Percentiles rank a stretch among this genome's conserved stretches.
These are phyloP conservation scores for Tricholoma terreum DNA, from an alignment of 768 basidiomycete species.

Conservation along the genomic window DNA sequence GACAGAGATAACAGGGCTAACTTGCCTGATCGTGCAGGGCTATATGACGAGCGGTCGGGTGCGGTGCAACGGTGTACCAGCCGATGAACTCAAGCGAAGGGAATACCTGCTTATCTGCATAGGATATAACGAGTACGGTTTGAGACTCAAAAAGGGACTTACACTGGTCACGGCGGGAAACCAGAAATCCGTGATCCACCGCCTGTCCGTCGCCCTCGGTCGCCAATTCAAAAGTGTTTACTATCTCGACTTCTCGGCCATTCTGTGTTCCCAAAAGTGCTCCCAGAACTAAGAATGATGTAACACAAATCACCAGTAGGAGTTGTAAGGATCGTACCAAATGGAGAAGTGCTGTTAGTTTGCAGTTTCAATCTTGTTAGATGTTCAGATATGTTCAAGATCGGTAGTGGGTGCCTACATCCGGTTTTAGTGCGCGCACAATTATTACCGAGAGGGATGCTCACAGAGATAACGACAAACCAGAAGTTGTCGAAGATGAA, in stretches of 20 bases:
- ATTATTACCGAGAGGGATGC: conserved; percentile 21
- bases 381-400: conserved; percentile 96
- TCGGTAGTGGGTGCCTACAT: conserved; percentile 88
- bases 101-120: conserved; percentile 94
- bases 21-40: conserved; percentile 81
- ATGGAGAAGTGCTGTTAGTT: conserved; percentile 54
- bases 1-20: not conserved
- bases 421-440: conserved; percentile 9
- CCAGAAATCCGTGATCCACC: conserved; percentile 81
- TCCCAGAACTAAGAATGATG: conserved; percentile 65
- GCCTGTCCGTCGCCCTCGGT: conserved; percentile 51
- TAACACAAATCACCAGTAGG: not conserved
- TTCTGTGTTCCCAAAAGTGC: conserved; percentile 92
- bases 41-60: conserved; percentile 73
- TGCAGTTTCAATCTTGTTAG: conserved; percentile 82
- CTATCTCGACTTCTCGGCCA: conserved; percentile 94
- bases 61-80: conserved; percentile 90
- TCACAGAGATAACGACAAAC: conserved; percentile 71
- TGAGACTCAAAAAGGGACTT: conserved; percentile 18
- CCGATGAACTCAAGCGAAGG: conserved; percentile 96
- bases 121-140: conserved; percentile 4
- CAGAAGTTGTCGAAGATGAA: conserved; percentile 67
- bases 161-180: conserved; percentile 86
- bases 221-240: conserved; percentile 93
- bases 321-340: conserved; percentile 44